phyloP scores from a whole-genome alignment of 2,329 filamentous ascomycete species.

The Harringtonia lauricola region DNA sequence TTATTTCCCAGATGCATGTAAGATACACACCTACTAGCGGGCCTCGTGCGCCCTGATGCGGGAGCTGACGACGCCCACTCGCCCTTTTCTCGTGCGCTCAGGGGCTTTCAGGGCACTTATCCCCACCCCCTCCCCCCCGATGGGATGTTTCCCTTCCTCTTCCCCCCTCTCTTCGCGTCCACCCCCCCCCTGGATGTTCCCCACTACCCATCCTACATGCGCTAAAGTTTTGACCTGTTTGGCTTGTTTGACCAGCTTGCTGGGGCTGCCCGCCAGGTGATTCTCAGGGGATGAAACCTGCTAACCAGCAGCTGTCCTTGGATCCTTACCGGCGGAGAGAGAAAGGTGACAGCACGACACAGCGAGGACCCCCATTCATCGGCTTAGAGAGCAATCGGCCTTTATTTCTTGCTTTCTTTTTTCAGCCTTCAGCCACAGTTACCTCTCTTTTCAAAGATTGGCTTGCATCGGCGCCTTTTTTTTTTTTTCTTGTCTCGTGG shows the following conservation, averaged over 20 bases:
- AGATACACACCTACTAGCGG: too few species aligned
- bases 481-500: not conserved
- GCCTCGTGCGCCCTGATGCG: too few species aligned
- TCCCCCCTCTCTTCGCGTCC: not conserved
- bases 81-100: too few species aligned
- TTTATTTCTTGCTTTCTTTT: not conserved
- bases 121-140: not conserved
- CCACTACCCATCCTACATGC: too few species aligned
- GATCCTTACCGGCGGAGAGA: too few species aligned
- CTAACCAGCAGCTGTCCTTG: not conserved
- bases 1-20: too few species aligned
- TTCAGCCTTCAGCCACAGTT: not conserved
- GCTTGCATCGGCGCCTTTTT: not conserved
- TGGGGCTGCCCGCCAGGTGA: not conserved
- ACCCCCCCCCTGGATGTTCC: too few species aligned
- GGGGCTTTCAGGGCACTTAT: not conserved
- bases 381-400: too few species aligned
- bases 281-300: constrained; percentile 6
- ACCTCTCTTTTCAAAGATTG: too few species aligned
- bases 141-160: not conserved
- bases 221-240: constrained; percentile 2
- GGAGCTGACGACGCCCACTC: too few species aligned
- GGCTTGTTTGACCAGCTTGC: constrained; percentile 1
- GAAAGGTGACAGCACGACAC: too few species aligned
- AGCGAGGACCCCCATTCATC: too few species aligned